These are phyloP conservation scores for Saitozyma sp. DNA, from an alignment of 768 basidiomycete species.

Conservation along the genomic window DNA sequence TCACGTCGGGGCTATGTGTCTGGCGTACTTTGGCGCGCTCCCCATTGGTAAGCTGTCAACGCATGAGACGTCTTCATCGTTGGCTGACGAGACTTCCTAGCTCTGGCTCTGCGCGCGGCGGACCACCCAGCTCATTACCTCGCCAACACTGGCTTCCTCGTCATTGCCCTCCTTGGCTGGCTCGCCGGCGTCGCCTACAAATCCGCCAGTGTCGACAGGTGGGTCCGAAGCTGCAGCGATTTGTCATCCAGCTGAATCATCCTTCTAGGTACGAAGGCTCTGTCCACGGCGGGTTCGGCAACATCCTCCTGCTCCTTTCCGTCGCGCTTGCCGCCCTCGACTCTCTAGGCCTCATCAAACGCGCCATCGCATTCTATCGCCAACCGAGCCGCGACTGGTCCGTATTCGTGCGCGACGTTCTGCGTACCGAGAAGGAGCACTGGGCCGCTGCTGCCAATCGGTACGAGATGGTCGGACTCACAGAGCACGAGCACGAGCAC, in stretches of 20 bases:
- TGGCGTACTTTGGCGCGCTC: conserved; percentile 79
- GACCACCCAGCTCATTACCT: conserved; percentile 67
- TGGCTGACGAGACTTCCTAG: conserved; percentile 54
- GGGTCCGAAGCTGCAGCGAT: conserved; percentile 45
- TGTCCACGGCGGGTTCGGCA: conserved; percentile 68
- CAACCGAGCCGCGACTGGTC: conserved; percentile 24
- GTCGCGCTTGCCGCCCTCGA: conserved; percentile 61
- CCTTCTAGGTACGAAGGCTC: conserved; percentile 54
- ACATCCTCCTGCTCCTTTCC: conserved; percentile 58
- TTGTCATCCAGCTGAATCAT: not conserved
- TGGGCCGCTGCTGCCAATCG: conserved; percentile 15
- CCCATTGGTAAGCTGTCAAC: conserved; percentile 65
- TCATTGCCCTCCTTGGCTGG: conserved; percentile 64
- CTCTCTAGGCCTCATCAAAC: conserved; percentile 50
- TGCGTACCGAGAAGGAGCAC: conserved; percentile 4
- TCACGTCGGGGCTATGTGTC: conserved; percentile 71
- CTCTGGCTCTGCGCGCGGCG: conserved; percentile 74
- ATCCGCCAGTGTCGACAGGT: conserved; percentile 81
- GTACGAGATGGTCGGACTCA: conserved; percentile 39
- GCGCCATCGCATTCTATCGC: conserved; percentile 16
- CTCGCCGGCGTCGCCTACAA: conserved; percentile 69
- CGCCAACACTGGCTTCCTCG: conserved; percentile 66
- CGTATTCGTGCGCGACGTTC: conserved; percentile 17
- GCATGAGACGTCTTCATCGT: too few relatives aligned
- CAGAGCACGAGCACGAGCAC: conserved; percentile 11